phyloP scores from a whole-genome alignment of 805 yeast species.

The Metschnikowia orientalis region DNA sequence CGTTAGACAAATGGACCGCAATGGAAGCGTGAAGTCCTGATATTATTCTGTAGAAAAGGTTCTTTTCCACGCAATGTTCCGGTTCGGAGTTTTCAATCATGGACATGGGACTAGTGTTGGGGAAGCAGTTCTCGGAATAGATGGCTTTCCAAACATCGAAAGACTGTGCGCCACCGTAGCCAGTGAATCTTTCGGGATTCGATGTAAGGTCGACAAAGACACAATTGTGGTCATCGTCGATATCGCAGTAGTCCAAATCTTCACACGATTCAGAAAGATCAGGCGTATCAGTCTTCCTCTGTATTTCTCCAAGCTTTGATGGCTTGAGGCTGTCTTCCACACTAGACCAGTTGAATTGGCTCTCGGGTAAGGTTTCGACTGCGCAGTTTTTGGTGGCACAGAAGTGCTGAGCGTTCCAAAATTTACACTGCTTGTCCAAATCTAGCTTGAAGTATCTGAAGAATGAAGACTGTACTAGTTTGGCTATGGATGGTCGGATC shows the following conservation, averaged over 20 bases:
- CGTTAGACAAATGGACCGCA: conserved; percentile 87
- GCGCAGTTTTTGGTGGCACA: conserved; percentile 89
- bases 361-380: conserved; percentile 65
- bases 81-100: conserved; percentile 31
- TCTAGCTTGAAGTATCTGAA: conserved; percentile 86
- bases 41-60: conserved; percentile 78
- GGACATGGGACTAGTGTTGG: conserved; percentile 40
- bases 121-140: conserved; percentile 87
- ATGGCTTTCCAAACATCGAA: conserved; percentile 90
- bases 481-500: conserved; percentile 46
- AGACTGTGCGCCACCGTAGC: conserved; percentile 91
- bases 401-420: conserved; percentile 76
- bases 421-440: conserved; percentile 78
- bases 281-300: conserved; percentile 19
- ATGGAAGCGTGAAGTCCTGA: conserved; percentile 96
- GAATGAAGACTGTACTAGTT: conserved; percentile 68
- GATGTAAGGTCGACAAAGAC: conserved; percentile 82
- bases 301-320: conserved; percentile 54
- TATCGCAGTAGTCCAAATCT: conserved; percentile 65
- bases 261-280: conserved; percentile 26
- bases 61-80: conserved; percentile 73
- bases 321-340: conserved; percentile 63
- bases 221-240: conserved; percentile 61
- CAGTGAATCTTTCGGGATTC: conserved; percentile 95
- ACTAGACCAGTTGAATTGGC: conserved; percentile 66